Evolutionary conservation across 805 yeast genomes (phyloP).

Genomic region (Maudiozyma turicensis): DNA sequence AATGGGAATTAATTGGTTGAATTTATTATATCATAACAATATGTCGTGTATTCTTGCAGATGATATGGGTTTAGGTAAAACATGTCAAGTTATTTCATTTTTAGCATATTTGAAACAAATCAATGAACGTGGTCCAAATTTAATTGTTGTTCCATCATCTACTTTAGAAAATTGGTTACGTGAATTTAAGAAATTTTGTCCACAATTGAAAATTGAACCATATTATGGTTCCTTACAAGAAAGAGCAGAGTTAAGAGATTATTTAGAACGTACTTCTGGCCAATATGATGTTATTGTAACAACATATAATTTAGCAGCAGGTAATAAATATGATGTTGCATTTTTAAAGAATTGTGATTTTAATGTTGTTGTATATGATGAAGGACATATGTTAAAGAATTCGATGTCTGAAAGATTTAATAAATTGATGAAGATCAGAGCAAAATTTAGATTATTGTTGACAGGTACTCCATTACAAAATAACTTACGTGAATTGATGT

Average conservation of each 20-base stretch:
- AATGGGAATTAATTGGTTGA: conserved; percentile 94
- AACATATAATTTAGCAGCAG: conserved; percentile 86
- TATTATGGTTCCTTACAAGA: conserved; percentile 85
- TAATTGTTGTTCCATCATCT: conserved; percentile 92
- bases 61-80: conserved; percentile 97
- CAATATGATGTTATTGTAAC: conserved; percentile 85
- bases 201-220: conserved; percentile 72
- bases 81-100: conserved; percentile 92
- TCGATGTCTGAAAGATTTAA: conserved; percentile 77
- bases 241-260: conserved; percentile 74
- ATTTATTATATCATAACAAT: conserved; percentile 62
- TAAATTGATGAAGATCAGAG: conserved; percentile 76
- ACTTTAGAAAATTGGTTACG: conserved; percentile 96
- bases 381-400: conserved; percentile 94
- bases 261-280: conserved; percentile 41
- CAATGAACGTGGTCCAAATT: conserved; percentile 63
- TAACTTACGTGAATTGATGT: conserved; percentile 80
- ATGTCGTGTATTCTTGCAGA: conserved; percentile 93
- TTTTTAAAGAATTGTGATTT: conserved; percentile 68
- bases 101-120: conserved; percentile 71
- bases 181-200: conserved; percentile 86
- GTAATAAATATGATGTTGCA: conserved; percentile 69
- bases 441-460: conserved; percentile 72
- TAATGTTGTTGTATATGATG: conserved; percentile 89
- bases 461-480: conserved; percentile 98